A percentile compares a stretch with the other conserved stretches of the same genome.
Evolutionary conservation across 2,329 filamentous ascomycete genomes (phyloP).

Genomic region (Aspergillus sp.): DNA sequence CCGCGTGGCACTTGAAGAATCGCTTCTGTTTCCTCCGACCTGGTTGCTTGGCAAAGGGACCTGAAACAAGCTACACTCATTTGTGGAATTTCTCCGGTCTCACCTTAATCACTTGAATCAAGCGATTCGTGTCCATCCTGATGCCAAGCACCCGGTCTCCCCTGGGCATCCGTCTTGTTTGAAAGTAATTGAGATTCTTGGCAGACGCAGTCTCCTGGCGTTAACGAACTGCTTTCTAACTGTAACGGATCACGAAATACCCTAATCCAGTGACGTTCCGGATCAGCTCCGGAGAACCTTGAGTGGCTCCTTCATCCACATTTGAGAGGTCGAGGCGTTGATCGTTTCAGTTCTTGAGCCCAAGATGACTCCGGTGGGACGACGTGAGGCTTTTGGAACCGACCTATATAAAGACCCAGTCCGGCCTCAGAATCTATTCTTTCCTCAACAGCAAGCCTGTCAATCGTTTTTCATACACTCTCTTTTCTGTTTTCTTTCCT

Average conservation of each 20-base stretch:
- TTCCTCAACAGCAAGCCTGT: slow-evolving; percentile 18
- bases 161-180: not conserved
- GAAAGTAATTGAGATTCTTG: slow-evolving; percentile 1
- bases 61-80: slow-evolving; percentile 21
- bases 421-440: not conserved
- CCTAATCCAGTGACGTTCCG: not conserved
- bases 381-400: not conserved
- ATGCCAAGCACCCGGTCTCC: not conserved
- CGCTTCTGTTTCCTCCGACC: not conserved
- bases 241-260: not conserved
- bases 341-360: slow-evolving; percentile 14
- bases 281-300: slow-evolving; percentile 1
- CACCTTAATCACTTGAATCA: slow-evolving; percentile 5
- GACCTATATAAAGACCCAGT: slow-evolving; percentile 17
- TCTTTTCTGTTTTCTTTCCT: slow-evolving; percentile 6
- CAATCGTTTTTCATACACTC: slow-evolving; percentile 13
- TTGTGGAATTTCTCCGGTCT: slow-evolving; percentile 19
- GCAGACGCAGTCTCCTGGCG: not conserved
- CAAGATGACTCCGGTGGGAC: not conserved
- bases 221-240: slow-evolving; percentile 1
- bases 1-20: slow-evolving; percentile 37
- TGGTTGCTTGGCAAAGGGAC: slow-evolving; percentile 12
- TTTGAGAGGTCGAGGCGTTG: slow-evolving; percentile 2
- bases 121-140: not conserved
- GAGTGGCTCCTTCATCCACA: not conserved